phyloP scores from a whole-genome alignment of 1,139 yeast genomes.

The Pneumocystis sp. region DNA sequence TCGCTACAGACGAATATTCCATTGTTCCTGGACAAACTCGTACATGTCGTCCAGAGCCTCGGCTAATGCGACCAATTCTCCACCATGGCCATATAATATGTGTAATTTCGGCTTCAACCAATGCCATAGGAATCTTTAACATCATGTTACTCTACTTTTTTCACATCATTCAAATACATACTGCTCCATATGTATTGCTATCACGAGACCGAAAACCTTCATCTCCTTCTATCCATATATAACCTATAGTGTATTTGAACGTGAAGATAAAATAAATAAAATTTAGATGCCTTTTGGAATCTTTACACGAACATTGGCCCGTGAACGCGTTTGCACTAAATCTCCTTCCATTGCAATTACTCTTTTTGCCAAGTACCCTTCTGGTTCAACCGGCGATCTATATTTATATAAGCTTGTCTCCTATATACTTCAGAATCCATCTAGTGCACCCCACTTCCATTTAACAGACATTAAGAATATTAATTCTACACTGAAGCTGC shows the following conservation, averaged over 20 bases:
- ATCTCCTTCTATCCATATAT: slow-evolving; percentile 91
- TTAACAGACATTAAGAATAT: background rate
- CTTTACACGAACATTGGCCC: slow-evolving; percentile 4
- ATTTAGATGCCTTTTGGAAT: slow-evolving; percentile 10
- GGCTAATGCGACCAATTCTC: slow-evolving; percentile 6
- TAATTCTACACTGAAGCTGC: background rate
- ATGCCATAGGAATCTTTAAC: background rate
- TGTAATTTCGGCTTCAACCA: slow-evolving; percentile 6
- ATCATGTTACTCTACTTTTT: background rate
- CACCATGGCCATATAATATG: slow-evolving; percentile 10
- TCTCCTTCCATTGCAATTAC: slow-evolving; percentile 66
- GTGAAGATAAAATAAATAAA: slow-evolving; percentile 43
- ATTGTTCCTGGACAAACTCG: background rate
- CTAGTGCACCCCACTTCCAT: too few relatives aligned
- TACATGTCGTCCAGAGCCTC: slow-evolving; percentile 5
- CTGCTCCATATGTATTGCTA: slow-evolving; percentile 72
- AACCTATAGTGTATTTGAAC: slow-evolving; percentile 45
- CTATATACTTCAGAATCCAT: too few relatives aligned
- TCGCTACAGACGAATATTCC: background rate
- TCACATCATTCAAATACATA: slow-evolving; percentile 29
- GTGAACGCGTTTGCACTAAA: slow-evolving; percentile 36
- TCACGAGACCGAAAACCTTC: slow-evolving; percentile 67
- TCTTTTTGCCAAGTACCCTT: slow-evolving; percentile 57
- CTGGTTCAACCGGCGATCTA: slow-evolving; percentile 65
- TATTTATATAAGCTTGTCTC: background rate